Evolutionary conservation across 371 early-diverging fungal genomes (phyloP).

Genomic region (Circinella minor): DNA sequence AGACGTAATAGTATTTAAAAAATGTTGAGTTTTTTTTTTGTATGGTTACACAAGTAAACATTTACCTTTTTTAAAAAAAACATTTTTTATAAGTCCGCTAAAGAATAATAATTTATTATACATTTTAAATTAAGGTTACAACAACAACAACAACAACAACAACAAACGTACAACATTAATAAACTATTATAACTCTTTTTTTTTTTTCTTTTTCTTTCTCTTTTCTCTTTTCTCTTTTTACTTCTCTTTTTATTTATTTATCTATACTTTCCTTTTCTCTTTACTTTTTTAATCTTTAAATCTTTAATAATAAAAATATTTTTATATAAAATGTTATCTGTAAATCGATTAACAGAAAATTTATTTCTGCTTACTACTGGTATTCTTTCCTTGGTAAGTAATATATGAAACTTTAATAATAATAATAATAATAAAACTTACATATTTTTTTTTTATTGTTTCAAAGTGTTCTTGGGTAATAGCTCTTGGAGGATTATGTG

Average conservation of each 20-base stretch:
- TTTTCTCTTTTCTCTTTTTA: background rate
- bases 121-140: background rate
- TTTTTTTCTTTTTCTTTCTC: too few relatives aligned
- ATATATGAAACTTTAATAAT: background rate
- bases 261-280: constrained; percentile 18
- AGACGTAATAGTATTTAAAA: constrained; percentile 50
- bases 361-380: constrained; percentile 36
- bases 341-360: constrained; percentile 36
- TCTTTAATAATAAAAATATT: background rate
- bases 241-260: constrained; percentile 2
- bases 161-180: too few relatives aligned
- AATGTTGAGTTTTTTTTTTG: too few relatives aligned
- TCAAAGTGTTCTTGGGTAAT: constrained; percentile 47
- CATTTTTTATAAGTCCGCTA: background rate
- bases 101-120: too few relatives aligned
- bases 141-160: too few relatives aligned
- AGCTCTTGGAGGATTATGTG: constrained; percentile 45
- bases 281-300: background rate
- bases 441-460: background rate
- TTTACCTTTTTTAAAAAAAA: background rate
- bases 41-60: background rate
- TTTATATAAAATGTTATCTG: constrained; percentile 14
- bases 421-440: background rate
- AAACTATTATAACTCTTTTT: too few relatives aligned
- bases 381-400: constrained; percentile 31